Percentiles rank a stretch among this genome's conserved stretches.
These are phyloP conservation scores for Dothideomycetes sp. DNA, from an alignment of 2,329 filamentous ascomycete species.

Conservation along the genomic window DNA sequence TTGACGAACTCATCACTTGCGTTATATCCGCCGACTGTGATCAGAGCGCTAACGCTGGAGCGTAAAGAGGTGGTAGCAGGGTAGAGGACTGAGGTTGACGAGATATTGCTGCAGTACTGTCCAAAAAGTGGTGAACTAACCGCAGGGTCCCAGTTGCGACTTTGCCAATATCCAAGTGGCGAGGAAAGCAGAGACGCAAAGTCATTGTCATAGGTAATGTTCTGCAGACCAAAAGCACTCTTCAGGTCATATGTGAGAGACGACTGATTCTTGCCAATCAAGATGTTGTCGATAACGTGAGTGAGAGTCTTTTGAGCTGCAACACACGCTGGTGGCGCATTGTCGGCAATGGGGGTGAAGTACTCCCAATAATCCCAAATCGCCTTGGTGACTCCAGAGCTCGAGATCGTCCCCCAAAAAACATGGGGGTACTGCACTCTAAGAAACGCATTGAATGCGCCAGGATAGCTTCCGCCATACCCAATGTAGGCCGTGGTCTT, in stretches of 20 bases:
- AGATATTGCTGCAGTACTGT: slow-evolving; percentile 47
- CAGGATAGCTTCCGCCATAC: slow-evolving; percentile 78
- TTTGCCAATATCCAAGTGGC: slow-evolving; percentile 38
- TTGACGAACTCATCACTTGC: slow-evolving; percentile 34
- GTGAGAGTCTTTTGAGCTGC: slow-evolving; percentile 50
- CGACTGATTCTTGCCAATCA: slow-evolving; percentile 34
- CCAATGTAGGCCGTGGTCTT: slow-evolving; percentile 59
- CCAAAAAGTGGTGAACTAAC: slow-evolving; percentile 38
- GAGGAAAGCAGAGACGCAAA: slow-evolving; percentile 2
- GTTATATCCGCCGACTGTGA: slow-evolving; percentile 37
- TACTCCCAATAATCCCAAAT: slow-evolving; percentile 67
- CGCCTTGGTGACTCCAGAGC: slow-evolving; percentile 66
- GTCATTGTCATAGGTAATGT: slow-evolving; percentile 26
- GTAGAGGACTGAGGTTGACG: slow-evolving; percentile 32
- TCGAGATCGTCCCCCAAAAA: slow-evolving; percentile 70
- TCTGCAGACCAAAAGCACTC: slow-evolving; percentile 38
- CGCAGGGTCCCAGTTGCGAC: slow-evolving; percentile 49
- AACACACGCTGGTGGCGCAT: slow-evolving; percentile 50
- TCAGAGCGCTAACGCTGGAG: slow-evolving; percentile 31
- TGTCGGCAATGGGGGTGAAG: slow-evolving; percentile 46
- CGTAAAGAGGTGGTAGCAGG: slow-evolving; percentile 26
- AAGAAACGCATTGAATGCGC: slow-evolving; percentile 66
- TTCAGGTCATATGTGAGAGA: slow-evolving; percentile 38
- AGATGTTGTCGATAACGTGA: slow-evolving; percentile 48
- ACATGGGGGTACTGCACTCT: slow-evolving; percentile 66